Percentiles rank a stretch among this genome's conserved stretches.
Conservation (phyloP, 2,329 filamentous ascomycete species). For the Neophaeococcomyces aloes region DNA sequence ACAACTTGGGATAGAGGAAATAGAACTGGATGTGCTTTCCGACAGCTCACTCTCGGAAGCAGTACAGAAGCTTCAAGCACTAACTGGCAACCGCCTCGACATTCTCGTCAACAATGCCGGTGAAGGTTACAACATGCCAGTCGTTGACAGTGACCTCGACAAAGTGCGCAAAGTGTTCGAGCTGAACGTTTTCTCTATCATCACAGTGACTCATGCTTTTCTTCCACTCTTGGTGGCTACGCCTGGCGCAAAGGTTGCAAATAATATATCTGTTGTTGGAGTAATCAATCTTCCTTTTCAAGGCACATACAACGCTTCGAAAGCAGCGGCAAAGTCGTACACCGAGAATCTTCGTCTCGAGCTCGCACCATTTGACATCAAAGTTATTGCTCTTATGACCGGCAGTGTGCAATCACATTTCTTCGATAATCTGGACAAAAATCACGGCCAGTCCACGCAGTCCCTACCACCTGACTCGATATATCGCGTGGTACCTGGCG, state of each 20-base stretch:
- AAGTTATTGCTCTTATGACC: constrained; percentile 23
- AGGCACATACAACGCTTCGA: constrained; percentile 31
- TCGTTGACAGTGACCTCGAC: constrained; percentile 23
- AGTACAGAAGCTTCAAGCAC: constrained; percentile 21
- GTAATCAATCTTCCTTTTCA: constrained; percentile 25
- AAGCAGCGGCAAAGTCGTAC: constrained; percentile 48
- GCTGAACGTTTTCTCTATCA: constrained; percentile 32
- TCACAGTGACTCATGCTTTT: constrained; percentile 28
- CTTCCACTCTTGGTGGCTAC: constrained; percentile 15
- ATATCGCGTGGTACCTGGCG: constrained; percentile 39
- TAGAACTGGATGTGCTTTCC: constrained; percentile 27
- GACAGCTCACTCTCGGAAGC: constrained; percentile 24
- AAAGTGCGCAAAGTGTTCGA: constrained; percentile 31
- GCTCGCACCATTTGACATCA: constrained; percentile 24
- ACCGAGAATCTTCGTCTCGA: constrained; percentile 38
- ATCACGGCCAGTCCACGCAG: constrained; percentile 29
- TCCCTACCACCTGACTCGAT: constrained; percentile 38
- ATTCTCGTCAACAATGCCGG: constrained; percentile 41
- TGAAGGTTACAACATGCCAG: constrained; percentile 23
- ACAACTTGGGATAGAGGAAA: constrained; percentile 21
- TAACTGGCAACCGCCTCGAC: constrained; percentile 27
- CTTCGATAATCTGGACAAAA: constrained; percentile 29
- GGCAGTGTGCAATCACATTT: constrained; percentile 21
- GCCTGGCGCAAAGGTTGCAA: constrained; percentile 22
- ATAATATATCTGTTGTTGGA: constrained; percentile 21